Conservation (phyloP, 192 early-diverging fungal genomes). For the Diversispora eburnea region DNA sequence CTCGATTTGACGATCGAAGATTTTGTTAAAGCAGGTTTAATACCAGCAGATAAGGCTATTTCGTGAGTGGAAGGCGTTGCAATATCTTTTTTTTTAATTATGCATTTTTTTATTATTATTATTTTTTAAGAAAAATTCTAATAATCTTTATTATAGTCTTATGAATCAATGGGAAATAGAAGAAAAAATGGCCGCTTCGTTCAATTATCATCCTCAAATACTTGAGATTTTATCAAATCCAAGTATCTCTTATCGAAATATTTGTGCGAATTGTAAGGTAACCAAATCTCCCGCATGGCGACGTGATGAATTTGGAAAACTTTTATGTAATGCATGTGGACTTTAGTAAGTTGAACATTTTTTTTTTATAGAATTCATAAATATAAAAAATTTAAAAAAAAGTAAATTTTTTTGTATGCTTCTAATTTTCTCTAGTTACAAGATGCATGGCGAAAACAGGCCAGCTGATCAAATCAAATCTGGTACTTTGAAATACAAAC, state of each 20-base stretch:
- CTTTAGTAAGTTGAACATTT: slow-evolving; percentile 57
- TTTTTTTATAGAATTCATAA: neutral
- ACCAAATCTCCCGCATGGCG: slow-evolving; percentile 73
- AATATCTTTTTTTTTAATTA: too few relatives aligned
- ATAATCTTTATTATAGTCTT: neutral
- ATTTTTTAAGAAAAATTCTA: neutral
- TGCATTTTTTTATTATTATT: neutral
- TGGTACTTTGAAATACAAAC: neutral
- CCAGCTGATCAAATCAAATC: neutral
- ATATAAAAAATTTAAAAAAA: neutral
- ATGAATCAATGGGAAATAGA: slow-evolving; percentile 6
- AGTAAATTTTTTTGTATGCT: neutral
- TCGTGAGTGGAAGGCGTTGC: neutral
- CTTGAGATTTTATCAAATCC: slow-evolving; percentile 6
- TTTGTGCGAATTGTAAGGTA: slow-evolving; percentile 69
- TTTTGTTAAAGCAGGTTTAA: slow-evolving; percentile 15
- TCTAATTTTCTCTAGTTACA: neutral
- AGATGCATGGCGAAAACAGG: neutral
- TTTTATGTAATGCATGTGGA: slow-evolving; percentile 90
- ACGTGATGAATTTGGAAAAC: slow-evolving; percentile 61
- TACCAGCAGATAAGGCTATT: slow-evolving; percentile 10
- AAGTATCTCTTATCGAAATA: neutral
- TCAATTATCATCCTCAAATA: slow-evolving; percentile 5
- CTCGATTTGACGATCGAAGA: neutral
- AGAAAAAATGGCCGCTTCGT: neutral